Percentiles rank a stretch among this genome's conserved stretches.
Evolutionary conservation across 352 stramenopile genomes (phyloP).

Genomic region (Phytophthora colocasiae): DNA sequence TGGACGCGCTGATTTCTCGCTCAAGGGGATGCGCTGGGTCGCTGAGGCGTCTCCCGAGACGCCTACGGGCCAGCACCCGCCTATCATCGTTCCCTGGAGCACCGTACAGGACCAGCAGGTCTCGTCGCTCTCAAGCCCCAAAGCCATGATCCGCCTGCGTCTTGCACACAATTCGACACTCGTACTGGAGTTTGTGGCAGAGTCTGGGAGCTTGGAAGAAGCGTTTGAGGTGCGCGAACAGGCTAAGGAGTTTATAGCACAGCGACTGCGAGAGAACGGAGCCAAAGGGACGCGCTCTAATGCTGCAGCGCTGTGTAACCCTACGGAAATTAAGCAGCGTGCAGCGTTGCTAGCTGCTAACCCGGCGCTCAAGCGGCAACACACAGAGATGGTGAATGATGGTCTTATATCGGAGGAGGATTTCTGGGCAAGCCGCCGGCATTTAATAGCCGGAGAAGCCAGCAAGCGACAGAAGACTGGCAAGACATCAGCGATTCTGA

Average conservation of each 20-base stretch:
- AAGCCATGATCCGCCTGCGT: constrained; percentile 85
- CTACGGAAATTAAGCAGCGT: constrained; percentile 86
- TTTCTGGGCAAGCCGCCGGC: constrained; percentile 84
- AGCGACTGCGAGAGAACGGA: constrained; percentile 53
- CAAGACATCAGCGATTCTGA: constrained; percentile 87
- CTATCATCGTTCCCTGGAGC: constrained; percentile 69
- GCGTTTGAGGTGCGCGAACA: constrained; percentile 76
- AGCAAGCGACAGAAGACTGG: constrained; percentile 87
- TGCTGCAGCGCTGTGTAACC: constrained; percentile 66
- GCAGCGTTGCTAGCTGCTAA: constrained; percentile 77
- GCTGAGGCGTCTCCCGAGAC: constrained; percentile 45
- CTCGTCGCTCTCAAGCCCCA: constrained; percentile 73
- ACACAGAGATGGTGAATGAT: constrained; percentile 90
- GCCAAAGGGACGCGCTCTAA: constrained; percentile 47
- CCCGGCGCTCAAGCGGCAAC: constrained; percentile 82
- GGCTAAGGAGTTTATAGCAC: constrained; percentile 74
- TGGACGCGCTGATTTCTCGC: constrained; percentile 62
- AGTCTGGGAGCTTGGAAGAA: constrained; percentile 57
- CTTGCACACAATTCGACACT: constrained; percentile 70
- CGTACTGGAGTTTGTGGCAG: constrained; percentile 72
- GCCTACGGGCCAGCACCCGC: constrained; percentile 27
- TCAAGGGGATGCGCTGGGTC: constrained; percentile 67
- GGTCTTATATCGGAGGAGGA: constrained; percentile 87
- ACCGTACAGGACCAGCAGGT: constrained; percentile 85
- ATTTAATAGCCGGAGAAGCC: constrained; percentile 85